phyloP scores from a whole-genome alignment of 495 filamentous ascomycete genomes.

The Apiosordaria backusii region DNA sequence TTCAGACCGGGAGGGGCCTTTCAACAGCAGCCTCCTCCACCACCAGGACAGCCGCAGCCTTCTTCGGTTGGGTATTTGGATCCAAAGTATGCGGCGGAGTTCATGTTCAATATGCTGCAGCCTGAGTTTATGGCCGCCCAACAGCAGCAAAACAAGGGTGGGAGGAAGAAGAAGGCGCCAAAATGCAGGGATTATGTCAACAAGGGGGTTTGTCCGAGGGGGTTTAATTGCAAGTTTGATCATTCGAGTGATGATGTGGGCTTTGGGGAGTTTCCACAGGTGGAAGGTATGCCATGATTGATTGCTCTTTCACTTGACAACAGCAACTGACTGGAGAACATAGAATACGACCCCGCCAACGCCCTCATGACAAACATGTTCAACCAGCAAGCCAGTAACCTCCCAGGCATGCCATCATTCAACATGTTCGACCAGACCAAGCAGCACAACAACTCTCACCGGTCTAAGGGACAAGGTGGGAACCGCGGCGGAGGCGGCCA shows the following conservation, averaged over 20 bases:
- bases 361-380: slow-evolving; percentile 32
- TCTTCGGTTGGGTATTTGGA: slow-evolving; percentile 36
- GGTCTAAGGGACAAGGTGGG: slow-evolving; percentile 15
- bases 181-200: slow-evolving; percentile 85
- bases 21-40: too few species aligned
- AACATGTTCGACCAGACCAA: slow-evolving; percentile 6
- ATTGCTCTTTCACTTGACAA: slow-evolving; percentile 24
- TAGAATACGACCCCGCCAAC: slow-evolving; percentile 85
- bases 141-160: slow-evolving; percentile 22
- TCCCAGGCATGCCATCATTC: slow-evolving; percentile 4
- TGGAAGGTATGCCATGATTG: slow-evolving; percentile 49
- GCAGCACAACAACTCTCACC: slow-evolving; percentile 1
- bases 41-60: background rate
- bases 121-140: slow-evolving; percentile 50
- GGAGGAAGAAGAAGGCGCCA: slow-evolving; percentile 39
- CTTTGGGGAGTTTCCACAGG: background rate
- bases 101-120: slow-evolving; percentile 49
- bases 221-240: slow-evolving; percentile 69
- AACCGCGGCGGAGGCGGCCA: slow-evolving; percentile 21
- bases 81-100: slow-evolving; percentile 66
- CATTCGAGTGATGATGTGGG: slow-evolving; percentile 53
- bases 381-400: background rate
- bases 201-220: slow-evolving; percentile 80
- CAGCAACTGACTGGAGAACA: slow-evolving; percentile 15
- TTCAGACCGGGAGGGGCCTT: background rate